Evolutionary conservation across 2,329 filamentous ascomycete species (phyloP), one percentile per base, ranked within the genome.

Genomic region (Pseudomassariella vexata): DNA sequence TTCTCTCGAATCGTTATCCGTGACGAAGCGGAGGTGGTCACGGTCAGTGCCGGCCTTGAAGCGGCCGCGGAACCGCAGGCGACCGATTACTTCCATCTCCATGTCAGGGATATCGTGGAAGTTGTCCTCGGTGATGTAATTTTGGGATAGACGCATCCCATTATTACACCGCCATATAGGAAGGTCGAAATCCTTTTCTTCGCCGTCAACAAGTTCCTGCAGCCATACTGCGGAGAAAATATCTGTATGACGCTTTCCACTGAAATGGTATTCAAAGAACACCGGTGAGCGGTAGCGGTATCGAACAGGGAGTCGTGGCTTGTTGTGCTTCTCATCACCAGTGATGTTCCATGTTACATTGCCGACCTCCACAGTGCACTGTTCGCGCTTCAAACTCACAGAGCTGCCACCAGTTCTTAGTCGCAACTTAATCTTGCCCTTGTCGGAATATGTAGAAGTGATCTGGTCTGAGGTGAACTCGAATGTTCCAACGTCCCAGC

Each of bases 401-500:
- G 78, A 79, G 38, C 84, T 90, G 9, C 90, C 90, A 32, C 89
- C 89, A 7, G 90, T 96, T 21, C 88, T 75, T 45, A 94, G 59
- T 46, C 76, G 79, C 25, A 96, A 64, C 57, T 87, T 90, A 11
- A 87, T 68, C 51, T 85, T 88, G 25, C 76, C 41, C 30, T 47
- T 46, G 62, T 23, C 70, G 58, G 5, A 77, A 73, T 2, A 70
- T 10, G 70, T 61, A 0, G 83, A 77, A 0, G 72, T 70, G 28
- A 96, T 79, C 11, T 68, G 71, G 29, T 86, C 71, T 0, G 82
- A 86, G 1, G 73, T 63, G 53, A 96, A 94, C 50, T 95, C 83
- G 50, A 96, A 95, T 0, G 90, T 95, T 21, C 92, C 92, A 25
- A 96, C 85, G 39, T 95, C 87, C 85, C 90, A 96, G 8, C 90